phyloP scores from a whole-genome alignment of 1,284 basidiomycete species.

The Caloboletus firmus region DNA sequence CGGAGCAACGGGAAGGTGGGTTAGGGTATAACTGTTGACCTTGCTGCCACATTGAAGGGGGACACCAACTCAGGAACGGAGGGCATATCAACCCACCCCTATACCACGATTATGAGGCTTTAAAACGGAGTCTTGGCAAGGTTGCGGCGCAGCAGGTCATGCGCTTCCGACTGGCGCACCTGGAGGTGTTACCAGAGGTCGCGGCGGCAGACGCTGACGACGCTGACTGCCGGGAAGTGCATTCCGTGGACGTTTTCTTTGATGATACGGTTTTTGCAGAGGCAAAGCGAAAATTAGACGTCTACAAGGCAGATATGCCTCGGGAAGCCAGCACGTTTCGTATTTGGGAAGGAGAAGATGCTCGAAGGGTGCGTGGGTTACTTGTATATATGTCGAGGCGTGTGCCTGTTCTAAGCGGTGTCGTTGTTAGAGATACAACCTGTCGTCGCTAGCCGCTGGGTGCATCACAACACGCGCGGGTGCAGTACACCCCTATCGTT shows the following conservation, averaged over 20 bases:
- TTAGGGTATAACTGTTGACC: not conserved
- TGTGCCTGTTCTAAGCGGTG: not conserved
- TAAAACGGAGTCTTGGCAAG: slow-evolving; percentile 49
- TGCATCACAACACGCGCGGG: slow-evolving; percentile 51
- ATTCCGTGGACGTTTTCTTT: slow-evolving; percentile 51
- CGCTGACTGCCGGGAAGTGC: slow-evolving; percentile 49
- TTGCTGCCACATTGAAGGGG: not conserved
- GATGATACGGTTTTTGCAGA: slow-evolving; percentile 39
- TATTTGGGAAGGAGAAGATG: slow-evolving; percentile 39
- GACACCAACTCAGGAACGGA: slow-evolving; percentile 51
- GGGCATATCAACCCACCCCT: slow-evolving; percentile 66
- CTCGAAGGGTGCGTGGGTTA: slow-evolving; percentile 34
- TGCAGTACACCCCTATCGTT: slow-evolving; percentile 58
- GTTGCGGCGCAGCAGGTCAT: slow-evolving; percentile 54
- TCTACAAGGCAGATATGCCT: slow-evolving; percentile 48
- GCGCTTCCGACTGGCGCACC: slow-evolving; percentile 59
- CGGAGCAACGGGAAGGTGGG: slow-evolving; percentile 51
- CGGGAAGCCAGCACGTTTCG: slow-evolving; percentile 40
- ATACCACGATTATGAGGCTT: slow-evolving; percentile 57
- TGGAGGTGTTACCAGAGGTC: slow-evolving; percentile 49
- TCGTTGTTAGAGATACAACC: slow-evolving; percentile 41
- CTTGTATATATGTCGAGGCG: not conserved
- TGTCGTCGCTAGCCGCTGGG: slow-evolving; percentile 45
- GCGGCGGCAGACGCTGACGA: slow-evolving; percentile 44
- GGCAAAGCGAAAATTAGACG: slow-evolving; percentile 41